These are phyloP conservation scores for Saturnispora besseyi DNA, from an alignment of 805 yeast genomes.

Conservation along the genomic window DNA sequence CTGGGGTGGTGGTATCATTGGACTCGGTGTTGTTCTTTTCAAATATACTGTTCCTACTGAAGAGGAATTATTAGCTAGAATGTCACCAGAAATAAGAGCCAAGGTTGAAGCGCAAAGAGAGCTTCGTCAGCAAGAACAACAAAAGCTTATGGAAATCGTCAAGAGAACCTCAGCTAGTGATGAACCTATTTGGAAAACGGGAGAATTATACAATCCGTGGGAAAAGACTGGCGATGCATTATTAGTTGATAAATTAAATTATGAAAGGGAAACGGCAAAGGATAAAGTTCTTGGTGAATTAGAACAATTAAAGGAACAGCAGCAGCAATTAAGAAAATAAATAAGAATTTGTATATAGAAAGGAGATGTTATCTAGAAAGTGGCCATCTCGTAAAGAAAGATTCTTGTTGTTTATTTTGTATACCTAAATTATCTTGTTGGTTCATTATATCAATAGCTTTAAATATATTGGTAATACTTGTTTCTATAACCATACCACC, in stretches of 20 bases:
- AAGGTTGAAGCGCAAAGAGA: constrained; percentile 60
- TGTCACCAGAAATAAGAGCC: constrained; percentile 77
- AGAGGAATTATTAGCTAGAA: constrained; percentile 59
- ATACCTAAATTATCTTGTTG: constrained; percentile 29
- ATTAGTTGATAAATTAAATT: constrained; percentile 34
- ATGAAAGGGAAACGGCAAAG: constrained; percentile 40
- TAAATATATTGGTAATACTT: constrained; percentile 69
- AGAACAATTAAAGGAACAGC: constrained; percentile 31
- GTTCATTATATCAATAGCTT: constrained; percentile 69
- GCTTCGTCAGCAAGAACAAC: constrained; percentile 59
- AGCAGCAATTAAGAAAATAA: constrained; percentile 17
- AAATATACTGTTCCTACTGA: constrained; percentile 79
- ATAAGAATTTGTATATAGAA: neutral
- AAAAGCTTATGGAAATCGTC: constrained; percentile 59
- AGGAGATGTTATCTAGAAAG: neutral
- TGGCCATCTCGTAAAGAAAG: constrained; percentile 4
- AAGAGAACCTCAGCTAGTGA: constrained; percentile 53
- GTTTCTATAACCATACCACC: constrained; percentile 99
- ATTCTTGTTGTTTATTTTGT: neutral
- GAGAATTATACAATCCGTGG: constrained; percentile 61
- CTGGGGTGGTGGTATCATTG: constrained; percentile 59
- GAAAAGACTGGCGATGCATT: constrained; percentile 33
- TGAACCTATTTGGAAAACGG: constrained; percentile 81
- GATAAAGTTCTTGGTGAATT: constrained; percentile 31
- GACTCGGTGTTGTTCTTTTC: constrained; percentile 60